Evolutionary conservation across 1,284 basidiomycete genomes (phyloP).

Genomic region (Microbotryomycetes sp.): DNA sequence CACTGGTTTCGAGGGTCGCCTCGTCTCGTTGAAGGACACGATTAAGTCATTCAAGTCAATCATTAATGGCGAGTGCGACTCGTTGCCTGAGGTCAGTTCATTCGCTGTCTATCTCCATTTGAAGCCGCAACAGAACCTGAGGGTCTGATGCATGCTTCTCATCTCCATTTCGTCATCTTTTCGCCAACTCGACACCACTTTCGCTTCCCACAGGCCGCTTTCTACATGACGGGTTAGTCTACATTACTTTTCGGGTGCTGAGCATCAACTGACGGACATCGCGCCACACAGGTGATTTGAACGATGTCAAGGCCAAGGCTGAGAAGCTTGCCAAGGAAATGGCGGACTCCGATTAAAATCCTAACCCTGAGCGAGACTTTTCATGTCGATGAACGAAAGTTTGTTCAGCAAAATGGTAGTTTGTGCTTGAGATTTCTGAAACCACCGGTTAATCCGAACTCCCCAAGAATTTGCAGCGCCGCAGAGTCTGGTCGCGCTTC

Average conservation of each 20-base stretch:
- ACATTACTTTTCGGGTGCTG: too few species aligned
- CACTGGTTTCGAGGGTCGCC: constrained; percentile 96
- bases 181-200: background rate
- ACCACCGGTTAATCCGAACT: too few species aligned
- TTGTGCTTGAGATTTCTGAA: too few species aligned
- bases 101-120: constrained; percentile 39
- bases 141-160: background rate
- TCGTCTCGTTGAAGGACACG: constrained; percentile 79
- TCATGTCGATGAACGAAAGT: too few species aligned
- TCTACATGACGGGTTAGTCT: constrained; percentile 7
- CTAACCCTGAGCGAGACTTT: too few species aligned
- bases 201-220: constrained; percentile 22
- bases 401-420: too few species aligned
- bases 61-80: constrained; percentile 78
- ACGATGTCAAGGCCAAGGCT: constrained; percentile 93
- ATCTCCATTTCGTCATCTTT: background rate
- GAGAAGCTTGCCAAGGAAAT: constrained; percentile 85
- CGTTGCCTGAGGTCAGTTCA: constrained; percentile 84
- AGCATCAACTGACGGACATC: background rate
- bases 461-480: too few species aligned
- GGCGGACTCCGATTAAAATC: background rate
- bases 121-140: constrained; percentile 53
- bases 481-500: too few species aligned
- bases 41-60: constrained; percentile 65
- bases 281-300: constrained; percentile 68